phyloP scores from a whole-genome alignment of 177 flowering plant genomes.

The Vitis hybrid region DNA sequence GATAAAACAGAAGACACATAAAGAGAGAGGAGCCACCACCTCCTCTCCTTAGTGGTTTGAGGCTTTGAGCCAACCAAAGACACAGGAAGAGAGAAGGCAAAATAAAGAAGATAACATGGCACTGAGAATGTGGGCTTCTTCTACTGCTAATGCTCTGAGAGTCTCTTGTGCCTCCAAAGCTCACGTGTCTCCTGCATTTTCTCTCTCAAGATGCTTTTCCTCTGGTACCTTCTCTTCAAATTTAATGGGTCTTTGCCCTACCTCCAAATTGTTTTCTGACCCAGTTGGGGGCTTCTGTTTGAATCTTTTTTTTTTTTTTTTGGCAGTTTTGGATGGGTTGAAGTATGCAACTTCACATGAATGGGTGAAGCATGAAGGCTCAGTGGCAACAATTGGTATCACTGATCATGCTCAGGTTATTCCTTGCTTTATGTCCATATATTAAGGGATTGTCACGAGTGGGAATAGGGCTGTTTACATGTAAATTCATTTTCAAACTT shows the following conservation, averaged over 20 bases:
- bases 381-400: constrained; percentile 90
- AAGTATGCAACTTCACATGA: constrained; percentile 92
- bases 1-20: constrained; percentile 36
- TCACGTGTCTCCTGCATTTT: constrained; percentile 42
- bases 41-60: not conserved
- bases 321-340: constrained; percentile 85
- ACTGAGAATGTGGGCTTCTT: constrained; percentile 96
- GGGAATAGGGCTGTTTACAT: not conserved
- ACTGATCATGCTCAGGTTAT: constrained; percentile 98
- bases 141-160: constrained; percentile 84
- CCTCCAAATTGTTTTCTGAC: not conserved
- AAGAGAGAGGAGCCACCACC: not conserved
- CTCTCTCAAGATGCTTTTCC: constrained; percentile 87
- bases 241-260: not conserved
- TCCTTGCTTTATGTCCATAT: not conserved
- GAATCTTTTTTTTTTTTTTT: constrained; percentile 8
- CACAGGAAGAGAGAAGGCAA: constrained; percentile 5
- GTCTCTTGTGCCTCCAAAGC: constrained; percentile 51
- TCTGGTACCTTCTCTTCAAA: constrained; percentile 44
- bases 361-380: constrained; percentile 97
- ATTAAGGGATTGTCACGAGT: too few species aligned
- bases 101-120: constrained; percentile 47
- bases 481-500: not conserved
- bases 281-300: not conserved
- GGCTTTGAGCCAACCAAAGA: constrained; percentile 2